These are phyloP conservation scores for Euphorbia lathyris DNA, from an alignment of 345 rosid species.

Conservation along the genomic window DNA sequence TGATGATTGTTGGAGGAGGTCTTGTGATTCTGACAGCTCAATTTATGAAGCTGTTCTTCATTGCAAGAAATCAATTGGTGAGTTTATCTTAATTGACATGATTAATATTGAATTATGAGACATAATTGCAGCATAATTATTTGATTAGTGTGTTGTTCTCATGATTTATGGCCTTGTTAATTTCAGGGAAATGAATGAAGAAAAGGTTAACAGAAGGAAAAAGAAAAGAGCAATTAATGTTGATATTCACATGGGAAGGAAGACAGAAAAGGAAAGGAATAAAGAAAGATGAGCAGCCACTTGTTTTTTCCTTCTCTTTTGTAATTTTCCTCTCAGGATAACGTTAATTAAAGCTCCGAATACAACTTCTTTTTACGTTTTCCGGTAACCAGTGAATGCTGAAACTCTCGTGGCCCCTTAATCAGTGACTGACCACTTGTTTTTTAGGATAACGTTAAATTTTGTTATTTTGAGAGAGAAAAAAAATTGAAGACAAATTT, in stretches of 20 bases:
- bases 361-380: too few relatives aligned
- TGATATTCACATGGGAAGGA: slow-evolving; percentile 27
- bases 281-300: slow-evolving; percentile 25
- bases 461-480: slow-evolving; percentile 21
- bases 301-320: slow-evolving; percentile 16
- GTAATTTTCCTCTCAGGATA: slow-evolving; percentile 32
- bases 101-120: background rate
- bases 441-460: slow-evolving; percentile 36
- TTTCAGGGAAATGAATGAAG: slow-evolving; percentile 38
- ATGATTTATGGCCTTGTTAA: slow-evolving; percentile 7
- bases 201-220: background rate
- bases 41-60: slow-evolving; percentile 94
- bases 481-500: slow-evolving; percentile 8
- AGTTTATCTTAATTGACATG: background rate
- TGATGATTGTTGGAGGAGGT: slow-evolving; percentile 69
- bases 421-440: too few relatives aligned
- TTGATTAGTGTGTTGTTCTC: slow-evolving; percentile 22
- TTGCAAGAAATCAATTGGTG: slow-evolving; percentile 88
- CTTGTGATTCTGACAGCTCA: slow-evolving; percentile 87
- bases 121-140: background rate
- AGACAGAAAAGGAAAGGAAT: slow-evolving; percentile 26
- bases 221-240: slow-evolving; percentile 14
- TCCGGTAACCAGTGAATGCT: too few relatives aligned
- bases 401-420: too few relatives aligned
- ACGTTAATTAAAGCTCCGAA: too few relatives aligned